These are phyloP conservation scores for Diversispora epigaea DNA, from an alignment of 192 early-diverging fungal species.

Conservation along the genomic window DNA sequence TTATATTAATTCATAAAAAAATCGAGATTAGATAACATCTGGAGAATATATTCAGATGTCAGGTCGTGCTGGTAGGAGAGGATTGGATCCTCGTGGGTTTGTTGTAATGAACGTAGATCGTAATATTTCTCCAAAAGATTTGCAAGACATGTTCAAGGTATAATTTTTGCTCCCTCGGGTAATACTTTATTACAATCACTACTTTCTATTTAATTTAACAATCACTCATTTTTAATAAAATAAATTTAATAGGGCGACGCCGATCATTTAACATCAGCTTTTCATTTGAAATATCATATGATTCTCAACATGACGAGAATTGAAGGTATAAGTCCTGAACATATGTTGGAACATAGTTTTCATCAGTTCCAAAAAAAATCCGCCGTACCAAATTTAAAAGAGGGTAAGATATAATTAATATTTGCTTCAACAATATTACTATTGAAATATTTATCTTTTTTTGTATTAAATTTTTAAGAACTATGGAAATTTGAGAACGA, in stretches of 20 bases:
- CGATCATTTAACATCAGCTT: conserved; percentile 88
- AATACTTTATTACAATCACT: neutral
- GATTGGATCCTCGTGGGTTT: conserved; percentile 94
- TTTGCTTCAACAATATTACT: neutral
- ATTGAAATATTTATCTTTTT: neutral
- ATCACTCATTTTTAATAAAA: neutral
- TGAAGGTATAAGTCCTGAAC: conserved; percentile 90
- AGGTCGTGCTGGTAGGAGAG: conserved; percentile 95
- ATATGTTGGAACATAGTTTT: conserved; percentile 89
- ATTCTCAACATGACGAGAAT: conserved; percentile 92
- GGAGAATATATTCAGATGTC: conserved; percentile 99
- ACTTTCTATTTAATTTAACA: neutral
- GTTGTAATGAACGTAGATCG: conserved; percentile 97
- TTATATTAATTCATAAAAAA: conserved; percentile 1
- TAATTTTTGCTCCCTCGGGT: conserved; percentile 25
- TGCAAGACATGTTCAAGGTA: conserved; percentile 90
- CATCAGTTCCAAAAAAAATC: conserved; percentile 89
- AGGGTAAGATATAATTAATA: conserved; percentile 38
- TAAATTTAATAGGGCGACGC: conserved; percentile 54
- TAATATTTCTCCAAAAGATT: conserved; percentile 89
- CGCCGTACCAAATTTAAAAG: conserved; percentile 74
- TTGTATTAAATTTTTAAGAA: conserved; percentile 41
- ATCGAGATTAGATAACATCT: conserved; percentile 47
- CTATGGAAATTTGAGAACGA: conserved; percentile 55
- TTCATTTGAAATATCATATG: conserved; percentile 97